Base-by-base conservation (phyloP, 306 rosid genomes). In the Bauhinia variegata region DNA sequence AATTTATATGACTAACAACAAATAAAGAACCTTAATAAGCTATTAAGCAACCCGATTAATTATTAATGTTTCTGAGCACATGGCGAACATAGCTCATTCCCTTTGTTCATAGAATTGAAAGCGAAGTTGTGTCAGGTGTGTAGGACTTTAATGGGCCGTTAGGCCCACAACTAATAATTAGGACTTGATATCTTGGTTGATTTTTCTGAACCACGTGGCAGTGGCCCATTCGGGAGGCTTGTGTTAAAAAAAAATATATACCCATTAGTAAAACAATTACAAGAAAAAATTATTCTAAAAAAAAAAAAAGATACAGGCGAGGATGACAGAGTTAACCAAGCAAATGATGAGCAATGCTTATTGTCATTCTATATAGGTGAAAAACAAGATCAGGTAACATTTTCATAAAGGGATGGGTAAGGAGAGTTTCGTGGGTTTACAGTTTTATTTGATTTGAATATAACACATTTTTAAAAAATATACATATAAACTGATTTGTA, bases 51-150 rank as follows among this genome's bases (percentile, higher is more conserved):
- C 5, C 6, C 5, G 10, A 28, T 11, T 3, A 0, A 28, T 11
- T 3, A 0, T 14, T 36, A n/a, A 8, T 61, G 13, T 12, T 43
- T 43, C n/a, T 5, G 4, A 13, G 67, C 67, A 43, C 67, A 61
- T 61, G 67, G 54, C 39, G 41, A 61, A 61, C 67, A 28, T 61
- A 41, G 17, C 54, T 28, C 41, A 5, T 31, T 43, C 36, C 28
- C 28, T 23, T 23, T 1, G 28, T 23, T 23, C 28, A 2, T 23
- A 23, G 14, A n/a, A 10, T 14, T 14, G 5, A 4, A 47, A 38
- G 12, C 4, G 46, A 39, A 5, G 10, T 18, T 23, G 43, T 54
- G 63, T 0, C 1, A 9, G 19, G 18, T 14, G 47, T 3, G 16
- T 4, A 16, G 52, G 50, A 49, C 15, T 30, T 3, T 38, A 18